phyloP scores from a whole-genome alignment of 371 early-diverging fungal species.

The Actinomucor elegans region DNA sequence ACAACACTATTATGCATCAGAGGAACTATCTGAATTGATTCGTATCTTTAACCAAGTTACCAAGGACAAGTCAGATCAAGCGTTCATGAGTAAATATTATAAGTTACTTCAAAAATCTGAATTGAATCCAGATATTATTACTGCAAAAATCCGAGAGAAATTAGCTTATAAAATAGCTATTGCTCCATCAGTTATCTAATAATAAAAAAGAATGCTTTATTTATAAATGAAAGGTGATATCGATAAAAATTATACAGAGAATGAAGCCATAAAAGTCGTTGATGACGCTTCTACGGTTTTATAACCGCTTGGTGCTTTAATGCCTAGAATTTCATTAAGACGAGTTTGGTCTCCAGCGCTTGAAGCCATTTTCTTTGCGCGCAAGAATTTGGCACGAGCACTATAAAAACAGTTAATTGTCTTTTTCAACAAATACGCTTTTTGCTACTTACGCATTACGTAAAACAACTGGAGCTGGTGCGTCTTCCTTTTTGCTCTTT shows the following conservation, averaged over 20 bases:
- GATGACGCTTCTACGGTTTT: conserved; percentile 9
- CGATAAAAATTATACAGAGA: conserved; percentile 20
- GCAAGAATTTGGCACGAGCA: conserved; percentile 72
- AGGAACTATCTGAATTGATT: background rate
- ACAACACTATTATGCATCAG: background rate
- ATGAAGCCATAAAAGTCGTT: conserved; percentile 25
- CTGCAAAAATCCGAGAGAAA: conserved; percentile 16
- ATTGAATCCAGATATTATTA: background rate
- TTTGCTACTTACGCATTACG: conserved; percentile 59
- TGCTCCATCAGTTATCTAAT: conserved; percentile 1
- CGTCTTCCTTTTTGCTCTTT: conserved; percentile 22
- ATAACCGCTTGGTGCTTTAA: conserved; percentile 30
- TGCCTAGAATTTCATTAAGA: conserved; percentile 58
- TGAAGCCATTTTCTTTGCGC: conserved; percentile 67
- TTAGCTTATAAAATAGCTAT: conserved; percentile 11
- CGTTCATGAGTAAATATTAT: conserved; percentile 13
- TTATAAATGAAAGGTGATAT: background rate
- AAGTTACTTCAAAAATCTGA: conserved; percentile 1
- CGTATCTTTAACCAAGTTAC: background rate
- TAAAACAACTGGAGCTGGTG: conserved; percentile 28
- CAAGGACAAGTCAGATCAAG: background rate
- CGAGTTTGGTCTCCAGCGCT: conserved; percentile 35
- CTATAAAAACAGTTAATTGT: conserved; percentile 23
- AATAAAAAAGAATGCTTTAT: background rate
- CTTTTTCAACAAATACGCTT: background rate